phyloP scores from a whole-genome alignment of 2,329 filamentous ascomycete species.

The Mariannaea elegans region DNA sequence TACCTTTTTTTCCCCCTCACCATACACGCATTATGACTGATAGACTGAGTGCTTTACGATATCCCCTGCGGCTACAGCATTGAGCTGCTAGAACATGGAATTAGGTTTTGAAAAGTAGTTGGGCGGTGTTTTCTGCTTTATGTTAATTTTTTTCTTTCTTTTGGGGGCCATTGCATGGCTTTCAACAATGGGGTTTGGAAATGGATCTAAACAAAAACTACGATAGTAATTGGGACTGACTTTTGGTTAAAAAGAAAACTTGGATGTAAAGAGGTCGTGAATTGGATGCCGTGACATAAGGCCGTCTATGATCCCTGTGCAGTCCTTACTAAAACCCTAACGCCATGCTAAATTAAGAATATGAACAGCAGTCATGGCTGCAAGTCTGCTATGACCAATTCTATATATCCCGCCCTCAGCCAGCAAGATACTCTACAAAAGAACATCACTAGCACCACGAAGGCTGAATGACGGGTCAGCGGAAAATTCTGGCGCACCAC shows the following conservation, averaged over 20 bases:
- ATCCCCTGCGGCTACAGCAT: slow-evolving; percentile 16
- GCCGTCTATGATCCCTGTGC: slow-evolving; percentile 25
- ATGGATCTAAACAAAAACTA: neutral
- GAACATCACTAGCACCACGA: slow-evolving; percentile 43
- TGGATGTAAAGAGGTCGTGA: neutral
- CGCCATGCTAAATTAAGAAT: slow-evolving; percentile 38
- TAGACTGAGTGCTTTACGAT: slow-evolving; percentile 30
- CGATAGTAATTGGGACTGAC: neutral
- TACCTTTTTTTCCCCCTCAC: neutral
- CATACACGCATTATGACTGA: slow-evolving; percentile 23
- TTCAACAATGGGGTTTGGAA: neutral
- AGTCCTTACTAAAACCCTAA: slow-evolving; percentile 33
- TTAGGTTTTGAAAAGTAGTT: slow-evolving; percentile 2
- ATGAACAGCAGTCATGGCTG: neutral
- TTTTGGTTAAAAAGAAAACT: too few species aligned
- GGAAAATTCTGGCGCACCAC: slow-evolving; percentile 34
- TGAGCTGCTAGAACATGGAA: slow-evolving; percentile 7
- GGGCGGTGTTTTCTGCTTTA: neutral
- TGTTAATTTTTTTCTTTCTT: too few species aligned
- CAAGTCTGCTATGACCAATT: neutral
- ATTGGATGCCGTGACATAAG: neutral
- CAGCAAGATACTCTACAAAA: slow-evolving; percentile 35
- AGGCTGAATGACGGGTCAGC: slow-evolving; percentile 34
- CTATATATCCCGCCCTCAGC: neutral
- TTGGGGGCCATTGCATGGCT: too few species aligned